Conservation (phyloP, 257 asterid species). For the Verbena officinalis region DNA sequence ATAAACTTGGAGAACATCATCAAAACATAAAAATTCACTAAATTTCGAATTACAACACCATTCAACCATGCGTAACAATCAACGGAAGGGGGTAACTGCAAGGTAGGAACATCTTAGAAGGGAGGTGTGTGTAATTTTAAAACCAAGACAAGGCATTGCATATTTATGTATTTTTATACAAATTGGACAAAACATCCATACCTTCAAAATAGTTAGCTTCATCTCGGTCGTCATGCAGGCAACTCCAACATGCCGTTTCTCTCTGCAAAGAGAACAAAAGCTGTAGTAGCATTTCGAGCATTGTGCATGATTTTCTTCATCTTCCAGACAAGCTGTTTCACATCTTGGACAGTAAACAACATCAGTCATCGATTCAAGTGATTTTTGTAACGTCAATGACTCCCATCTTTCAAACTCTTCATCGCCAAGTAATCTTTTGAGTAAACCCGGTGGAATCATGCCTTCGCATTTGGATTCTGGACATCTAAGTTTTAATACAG, state of each 20-base stretch:
- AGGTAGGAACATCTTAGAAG: no score
- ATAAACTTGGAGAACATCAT: no score
- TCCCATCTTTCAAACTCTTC: constrained; percentile 85
- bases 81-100: no score
- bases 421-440: constrained; percentile 67
- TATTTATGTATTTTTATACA: background rate
- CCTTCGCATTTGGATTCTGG: constrained; percentile 85
- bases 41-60: no score
- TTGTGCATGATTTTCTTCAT: constrained; percentile 78
- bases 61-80: no score
- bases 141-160: no score
- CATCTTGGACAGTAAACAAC: constrained; percentile 94
- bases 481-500: constrained; percentile 71
- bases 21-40: no score
- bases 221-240: constrained; percentile 75
- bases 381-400: constrained; percentile 63
- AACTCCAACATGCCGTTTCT: constrained; percentile 80
- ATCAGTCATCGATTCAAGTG: constrained; percentile 87
- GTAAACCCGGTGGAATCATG: constrained; percentile 85
- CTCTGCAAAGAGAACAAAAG: constrained; percentile 86
- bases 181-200: no score
- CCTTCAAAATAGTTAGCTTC: constrained; percentile 74
- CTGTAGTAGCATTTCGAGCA: constrained; percentile 87
- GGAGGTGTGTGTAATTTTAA: no score
- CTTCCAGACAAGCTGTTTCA: constrained; percentile 85